phyloP scores from a whole-genome alignment of 805 yeast species.

The Yamadazyma olivae region DNA sequence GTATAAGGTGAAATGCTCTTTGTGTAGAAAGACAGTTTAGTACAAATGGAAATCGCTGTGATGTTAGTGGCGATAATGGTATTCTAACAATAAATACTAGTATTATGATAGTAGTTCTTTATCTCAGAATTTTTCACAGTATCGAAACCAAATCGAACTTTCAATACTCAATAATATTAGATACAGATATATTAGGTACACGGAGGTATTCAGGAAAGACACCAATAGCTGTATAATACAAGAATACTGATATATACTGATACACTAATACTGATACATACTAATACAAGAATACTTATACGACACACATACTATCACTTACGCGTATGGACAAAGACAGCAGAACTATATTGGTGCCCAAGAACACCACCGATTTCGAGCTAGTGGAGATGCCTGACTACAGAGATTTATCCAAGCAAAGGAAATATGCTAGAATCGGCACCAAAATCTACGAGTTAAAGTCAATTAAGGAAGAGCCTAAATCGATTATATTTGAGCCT shows the following conservation, averaged over 20 bases:
- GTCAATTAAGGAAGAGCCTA: constrained; percentile 23
- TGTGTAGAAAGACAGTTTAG: not conserved
- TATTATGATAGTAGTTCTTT: no score
- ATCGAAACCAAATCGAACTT: no score
- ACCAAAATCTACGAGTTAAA: constrained; percentile 37
- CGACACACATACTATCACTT: not conserved
- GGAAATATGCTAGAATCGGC: constrained; percentile 10
- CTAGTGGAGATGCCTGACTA: constrained; percentile 10
- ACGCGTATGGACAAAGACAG: constrained; percentile 5
- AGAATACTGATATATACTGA: not conserved
- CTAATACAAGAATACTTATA: no score
- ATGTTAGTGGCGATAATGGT: no score
- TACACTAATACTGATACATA: no score
- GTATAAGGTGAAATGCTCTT: not conserved
- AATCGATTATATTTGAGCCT: constrained; percentile 35
- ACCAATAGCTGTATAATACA: no score
- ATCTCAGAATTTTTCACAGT: no score
- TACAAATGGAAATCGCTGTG: not conserved
- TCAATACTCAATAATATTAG: no score
- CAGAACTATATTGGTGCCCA: constrained; percentile 12
- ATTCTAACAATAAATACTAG: no score
- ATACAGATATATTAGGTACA: no score
- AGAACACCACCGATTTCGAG: constrained; percentile 3
- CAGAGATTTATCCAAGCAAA: constrained; percentile 1
- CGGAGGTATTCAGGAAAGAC: no score